Percentiles rank a stretch among this genome's conserved stretches.
These are phyloP conservation scores for Blastocystis sp. DNA, from an alignment of 352 stramenopile species.

Conservation along the genomic window DNA sequence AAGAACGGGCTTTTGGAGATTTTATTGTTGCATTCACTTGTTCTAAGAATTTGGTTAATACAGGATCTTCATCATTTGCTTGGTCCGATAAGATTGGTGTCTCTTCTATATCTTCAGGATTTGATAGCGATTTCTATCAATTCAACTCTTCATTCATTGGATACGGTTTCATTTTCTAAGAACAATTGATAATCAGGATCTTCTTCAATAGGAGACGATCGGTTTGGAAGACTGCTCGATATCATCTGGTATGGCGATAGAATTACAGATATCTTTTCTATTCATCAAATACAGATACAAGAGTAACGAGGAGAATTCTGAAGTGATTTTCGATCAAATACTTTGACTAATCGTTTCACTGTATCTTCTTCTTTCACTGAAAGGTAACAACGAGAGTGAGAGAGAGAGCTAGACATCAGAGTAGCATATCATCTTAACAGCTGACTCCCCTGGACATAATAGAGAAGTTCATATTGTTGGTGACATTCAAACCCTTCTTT, in stretches of 20 bases:
- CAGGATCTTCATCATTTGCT: background rate
- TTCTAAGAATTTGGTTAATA: background rate
- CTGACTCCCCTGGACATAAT: constrained; percentile 55
- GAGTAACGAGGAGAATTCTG: background rate
- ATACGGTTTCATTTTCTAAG: constrained; percentile 2
- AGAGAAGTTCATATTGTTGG: background rate
- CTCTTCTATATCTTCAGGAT: background rate
- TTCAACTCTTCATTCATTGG: background rate
- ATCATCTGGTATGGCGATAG: background rate
- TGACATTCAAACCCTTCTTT: background rate
- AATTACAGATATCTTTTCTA: constrained; percentile 35
- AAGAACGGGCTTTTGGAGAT: background rate
- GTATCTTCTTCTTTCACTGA: background rate
- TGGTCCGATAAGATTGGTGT: background rate
- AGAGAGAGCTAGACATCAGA: constrained; percentile 40
- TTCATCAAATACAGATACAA: background rate
- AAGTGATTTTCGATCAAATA: background rate
- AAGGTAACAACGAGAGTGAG: constrained; percentile 37
- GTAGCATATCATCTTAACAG: background rate
- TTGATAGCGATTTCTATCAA: background rate
- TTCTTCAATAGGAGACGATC: background rate
- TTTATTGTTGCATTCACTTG: background rate
- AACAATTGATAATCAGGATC: constrained; percentile 20
- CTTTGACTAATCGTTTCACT: background rate
- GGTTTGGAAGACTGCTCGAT: background rate